phyloP scores from a whole-genome alignment of 2,329 filamentous ascomycete species.

The Diatrype stigma region DNA sequence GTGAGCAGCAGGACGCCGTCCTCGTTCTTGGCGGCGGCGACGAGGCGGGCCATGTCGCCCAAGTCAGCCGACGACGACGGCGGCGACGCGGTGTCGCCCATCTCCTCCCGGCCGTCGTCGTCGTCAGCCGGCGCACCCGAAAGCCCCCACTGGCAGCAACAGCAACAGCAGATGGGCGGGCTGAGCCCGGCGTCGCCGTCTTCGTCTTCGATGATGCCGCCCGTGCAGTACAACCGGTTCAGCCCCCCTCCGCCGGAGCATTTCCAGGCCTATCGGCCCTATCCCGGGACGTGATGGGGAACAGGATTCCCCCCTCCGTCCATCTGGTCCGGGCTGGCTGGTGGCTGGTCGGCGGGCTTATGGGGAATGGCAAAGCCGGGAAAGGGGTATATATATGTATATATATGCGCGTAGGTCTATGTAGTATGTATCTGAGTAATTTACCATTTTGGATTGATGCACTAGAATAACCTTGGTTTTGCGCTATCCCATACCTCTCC shows the following conservation, averaged over 20 bases:
- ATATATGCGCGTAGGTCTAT: too few species aligned
- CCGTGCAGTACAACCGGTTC: not conserved
- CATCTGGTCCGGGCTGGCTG: too few species aligned
- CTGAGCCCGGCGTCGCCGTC: not conserved
- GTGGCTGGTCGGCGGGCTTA: too few species aligned
- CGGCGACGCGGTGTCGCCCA: not conserved
- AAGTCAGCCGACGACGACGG: not conserved
- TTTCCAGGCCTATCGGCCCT: not conserved
- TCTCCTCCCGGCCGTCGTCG: not conserved
- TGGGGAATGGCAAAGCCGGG: too few species aligned
- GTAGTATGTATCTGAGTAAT: too few species aligned
- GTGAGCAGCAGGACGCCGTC: conserved; percentile 8
- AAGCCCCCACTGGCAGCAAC: not conserved
- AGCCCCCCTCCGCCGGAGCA: not conserved
- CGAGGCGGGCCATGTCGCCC: not conserved
- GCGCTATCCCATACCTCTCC: too few species aligned
- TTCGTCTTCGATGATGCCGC: not conserved
- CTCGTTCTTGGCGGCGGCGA: not conserved
- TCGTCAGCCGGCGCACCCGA: not conserved
- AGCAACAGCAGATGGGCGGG: not conserved
- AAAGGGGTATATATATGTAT: too few species aligned
- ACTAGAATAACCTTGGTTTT: too few species aligned
- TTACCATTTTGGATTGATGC: too few species aligned
- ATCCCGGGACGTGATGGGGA: not conserved
- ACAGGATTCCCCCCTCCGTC: too few species aligned